Evolutionary conservation across 202 grass and related monocot genomes (phyloP).

Genomic region (Digitaria exilis): DNA sequence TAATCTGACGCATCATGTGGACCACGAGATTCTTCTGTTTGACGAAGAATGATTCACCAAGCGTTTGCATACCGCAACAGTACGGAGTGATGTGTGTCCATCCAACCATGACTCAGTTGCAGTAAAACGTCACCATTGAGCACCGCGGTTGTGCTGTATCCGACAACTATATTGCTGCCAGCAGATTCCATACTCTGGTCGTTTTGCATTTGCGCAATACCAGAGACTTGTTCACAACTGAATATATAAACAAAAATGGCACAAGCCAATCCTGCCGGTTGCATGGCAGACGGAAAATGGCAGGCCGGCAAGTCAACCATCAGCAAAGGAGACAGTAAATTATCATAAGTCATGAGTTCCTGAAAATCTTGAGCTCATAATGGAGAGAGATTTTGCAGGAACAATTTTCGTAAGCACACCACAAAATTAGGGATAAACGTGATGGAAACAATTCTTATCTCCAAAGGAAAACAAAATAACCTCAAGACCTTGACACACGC

Average conservation of each 20-base stretch:
- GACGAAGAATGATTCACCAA: constrained; percentile 8
- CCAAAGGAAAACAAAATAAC: not conserved
- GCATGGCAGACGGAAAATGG: constrained; percentile 1
- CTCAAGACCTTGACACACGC: not conserved
- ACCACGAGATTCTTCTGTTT: not conserved
- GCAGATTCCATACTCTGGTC: not conserved
- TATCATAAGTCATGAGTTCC: not conserved
- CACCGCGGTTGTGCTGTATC: too few relatives aligned
- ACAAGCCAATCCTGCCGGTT: not conserved
- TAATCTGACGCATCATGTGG: not conserved
- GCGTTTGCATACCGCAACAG: not conserved
- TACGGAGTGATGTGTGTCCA: not conserved
- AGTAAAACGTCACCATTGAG: constrained; percentile 14
- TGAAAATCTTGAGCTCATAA: not conserved
- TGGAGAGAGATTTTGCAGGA: not conserved
- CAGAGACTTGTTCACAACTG: constrained; percentile 41
- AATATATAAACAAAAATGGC: not conserved
- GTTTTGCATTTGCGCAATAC: not conserved
- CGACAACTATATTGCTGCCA: constrained; percentile 5
- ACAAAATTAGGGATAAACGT: not conserved
- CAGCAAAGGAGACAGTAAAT: not conserved
- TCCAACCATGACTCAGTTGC: not conserved
- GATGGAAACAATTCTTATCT: not conserved
- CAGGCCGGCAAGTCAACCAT: constrained; percentile 30
- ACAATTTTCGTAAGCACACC: not conserved